phyloP scores from a whole-genome alignment of 805 yeast genomes.

The Zygotorulaspora florentina region DNA sequence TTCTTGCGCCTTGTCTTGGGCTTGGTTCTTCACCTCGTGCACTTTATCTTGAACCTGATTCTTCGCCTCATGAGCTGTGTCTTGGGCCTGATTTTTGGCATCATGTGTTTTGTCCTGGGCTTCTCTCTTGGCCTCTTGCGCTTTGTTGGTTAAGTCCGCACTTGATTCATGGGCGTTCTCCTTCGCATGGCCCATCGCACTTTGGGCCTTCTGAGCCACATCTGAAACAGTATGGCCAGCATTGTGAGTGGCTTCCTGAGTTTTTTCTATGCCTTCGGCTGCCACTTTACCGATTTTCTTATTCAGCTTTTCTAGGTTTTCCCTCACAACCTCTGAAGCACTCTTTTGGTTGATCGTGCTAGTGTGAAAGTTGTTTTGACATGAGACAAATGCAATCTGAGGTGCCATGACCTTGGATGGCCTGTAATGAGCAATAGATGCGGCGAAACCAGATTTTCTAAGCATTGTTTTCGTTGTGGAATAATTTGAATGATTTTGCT shows the following conservation, averaged over 20 bases:
- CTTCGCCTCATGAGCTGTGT: constrained; percentile 7
- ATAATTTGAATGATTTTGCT: neutral
- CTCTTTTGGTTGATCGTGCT: constrained; percentile 5
- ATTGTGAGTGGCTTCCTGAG: constrained; percentile 20
- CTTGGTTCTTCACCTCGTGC: constrained; percentile 7
- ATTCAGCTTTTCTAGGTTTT: constrained; percentile 22
- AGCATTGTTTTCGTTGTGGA: constrained; percentile 4
- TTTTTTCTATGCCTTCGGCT: constrained; percentile 26
- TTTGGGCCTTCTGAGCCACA: constrained; percentile 5
- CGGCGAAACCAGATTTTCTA: constrained; percentile 6
- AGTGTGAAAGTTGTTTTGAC: constrained; percentile 8
- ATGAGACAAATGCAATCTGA: constrained; percentile 6
- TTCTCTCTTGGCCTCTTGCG: constrained; percentile 8
- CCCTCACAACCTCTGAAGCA: constrained; percentile 15
- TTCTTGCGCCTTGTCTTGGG: constrained; percentile 3
- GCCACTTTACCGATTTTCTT: constrained; percentile 25
- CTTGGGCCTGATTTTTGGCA: constrained; percentile 7
- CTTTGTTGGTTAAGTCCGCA: constrained; percentile 3
- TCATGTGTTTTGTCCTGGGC: constrained; percentile 14
- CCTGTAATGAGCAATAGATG: constrained; percentile 7
- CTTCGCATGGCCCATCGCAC: constrained; percentile 5
- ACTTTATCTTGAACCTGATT: constrained; percentile 1
- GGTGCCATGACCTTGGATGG: constrained; percentile 13
- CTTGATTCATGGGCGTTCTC: constrained; percentile 3
- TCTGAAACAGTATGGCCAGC: constrained; percentile 8